phyloP scores from a whole-genome alignment of 2,329 filamentous ascomycete species.

The Aspergillus sp. region DNA sequence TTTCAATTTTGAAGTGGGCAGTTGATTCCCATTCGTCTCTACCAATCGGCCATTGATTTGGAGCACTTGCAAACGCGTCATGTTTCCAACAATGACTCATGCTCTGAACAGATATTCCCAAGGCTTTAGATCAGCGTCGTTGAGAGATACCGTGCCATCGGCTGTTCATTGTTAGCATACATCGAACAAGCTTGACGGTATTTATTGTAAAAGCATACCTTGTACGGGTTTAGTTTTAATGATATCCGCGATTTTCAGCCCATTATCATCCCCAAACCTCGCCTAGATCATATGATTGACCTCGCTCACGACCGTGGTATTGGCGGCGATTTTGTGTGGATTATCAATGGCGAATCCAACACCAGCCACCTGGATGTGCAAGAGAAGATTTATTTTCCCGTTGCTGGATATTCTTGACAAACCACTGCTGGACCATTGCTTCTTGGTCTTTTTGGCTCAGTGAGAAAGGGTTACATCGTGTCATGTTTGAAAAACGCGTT shows the following conservation, averaged over 20 bases:
- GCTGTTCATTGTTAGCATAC: neutral
- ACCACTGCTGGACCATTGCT: neutral
- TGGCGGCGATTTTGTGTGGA: neutral
- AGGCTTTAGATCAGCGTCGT: neutral
- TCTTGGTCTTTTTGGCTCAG: neutral
- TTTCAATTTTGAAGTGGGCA: neutral
- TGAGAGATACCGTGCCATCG: neutral
- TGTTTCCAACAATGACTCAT: neutral
- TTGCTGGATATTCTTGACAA: neutral
- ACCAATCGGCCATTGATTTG: neutral
- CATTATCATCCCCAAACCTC: neutral
- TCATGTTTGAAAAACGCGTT: neutral
- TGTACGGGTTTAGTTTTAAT: neutral
- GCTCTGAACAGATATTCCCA: neutral
- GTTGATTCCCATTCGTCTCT: neutral
- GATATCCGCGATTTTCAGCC: neutral
- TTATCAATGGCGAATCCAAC: neutral
- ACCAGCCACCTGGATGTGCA: neutral
- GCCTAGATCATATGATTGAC: neutral
- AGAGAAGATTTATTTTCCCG: neutral
- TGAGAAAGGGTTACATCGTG: no score
- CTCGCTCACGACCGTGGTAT: neutral
- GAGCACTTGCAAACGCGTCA: neutral
- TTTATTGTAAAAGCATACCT: neutral
- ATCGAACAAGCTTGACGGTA: neutral